phyloP scores from a whole-genome alignment of 2,329 filamentous ascomycete species.

The Curvularia sp. region DNA sequence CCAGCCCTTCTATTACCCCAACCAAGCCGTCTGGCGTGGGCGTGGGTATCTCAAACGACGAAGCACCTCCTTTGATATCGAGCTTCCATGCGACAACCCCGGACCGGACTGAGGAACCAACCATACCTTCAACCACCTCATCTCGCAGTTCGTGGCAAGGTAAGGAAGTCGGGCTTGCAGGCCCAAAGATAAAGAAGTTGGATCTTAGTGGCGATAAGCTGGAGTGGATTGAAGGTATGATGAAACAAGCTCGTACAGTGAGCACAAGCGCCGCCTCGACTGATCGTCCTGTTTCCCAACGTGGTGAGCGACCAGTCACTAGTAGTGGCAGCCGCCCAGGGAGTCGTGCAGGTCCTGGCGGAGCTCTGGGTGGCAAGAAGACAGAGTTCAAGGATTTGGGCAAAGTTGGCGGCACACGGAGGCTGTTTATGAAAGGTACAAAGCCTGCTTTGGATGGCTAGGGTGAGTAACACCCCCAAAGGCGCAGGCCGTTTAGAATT shows the following conservation, averaged over 20 bases:
- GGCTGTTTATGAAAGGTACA: slow-evolving; percentile 65
- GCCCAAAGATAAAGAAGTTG: slow-evolving; percentile 69
- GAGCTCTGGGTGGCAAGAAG: slow-evolving; percentile 26
- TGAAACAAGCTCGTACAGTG: slow-evolving; percentile 76
- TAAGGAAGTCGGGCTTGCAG: slow-evolving; percentile 69
- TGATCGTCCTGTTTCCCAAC: slow-evolving; percentile 25
- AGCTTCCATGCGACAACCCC: slow-evolving; percentile 37
- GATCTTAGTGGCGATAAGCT: slow-evolving; percentile 73
- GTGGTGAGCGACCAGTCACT: slow-evolving; percentile 35
- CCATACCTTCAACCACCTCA: slow-evolving; percentile 36
- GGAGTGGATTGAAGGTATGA: slow-evolving; percentile 83
- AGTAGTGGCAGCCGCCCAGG: slow-evolving; percentile 36
- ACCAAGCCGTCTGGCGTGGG: slow-evolving; percentile 28
- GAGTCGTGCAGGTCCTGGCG: slow-evolving; percentile 27
- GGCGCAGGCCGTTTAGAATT: slow-evolving; percentile 6
- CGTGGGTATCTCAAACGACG: slow-evolving; percentile 26
- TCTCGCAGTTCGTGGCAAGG: slow-evolving; percentile 48
- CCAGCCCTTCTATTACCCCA: slow-evolving; percentile 41
- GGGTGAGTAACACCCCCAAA: not conserved
- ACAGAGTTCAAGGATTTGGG: slow-evolving; percentile 71
- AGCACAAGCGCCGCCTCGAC: slow-evolving; percentile 60
- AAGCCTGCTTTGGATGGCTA: slow-evolving; percentile 20
- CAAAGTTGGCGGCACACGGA: slow-evolving; percentile 74
- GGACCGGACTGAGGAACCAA: slow-evolving; percentile 34
- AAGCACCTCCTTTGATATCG: slow-evolving; percentile 35